Conservation (phyloP, 108 stramenopile genomes). For the Cylindrotheca closterium region DNA sequence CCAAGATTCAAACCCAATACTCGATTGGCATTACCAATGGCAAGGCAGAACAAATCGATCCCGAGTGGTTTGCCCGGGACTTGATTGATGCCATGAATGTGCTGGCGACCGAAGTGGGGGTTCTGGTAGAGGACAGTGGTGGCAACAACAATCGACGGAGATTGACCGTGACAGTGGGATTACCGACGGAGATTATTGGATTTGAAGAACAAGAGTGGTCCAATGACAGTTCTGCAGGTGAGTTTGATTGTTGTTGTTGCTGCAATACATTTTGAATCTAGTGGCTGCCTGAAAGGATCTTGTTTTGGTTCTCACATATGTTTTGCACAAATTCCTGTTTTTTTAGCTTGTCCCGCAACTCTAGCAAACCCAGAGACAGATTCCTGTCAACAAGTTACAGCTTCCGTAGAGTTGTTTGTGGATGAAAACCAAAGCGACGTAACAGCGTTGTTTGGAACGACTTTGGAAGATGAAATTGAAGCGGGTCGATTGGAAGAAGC, state of each 20-base stretch:
- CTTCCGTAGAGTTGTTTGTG: not conserved
- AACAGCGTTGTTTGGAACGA: conserved; percentile 8
- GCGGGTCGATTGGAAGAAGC: conserved; percentile 23
- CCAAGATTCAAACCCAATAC: no score
- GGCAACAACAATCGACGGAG: not conserved
- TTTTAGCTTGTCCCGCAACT: conserved; percentile 8
- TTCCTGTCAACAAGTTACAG: not conserved
- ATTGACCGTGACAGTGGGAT: not conserved
- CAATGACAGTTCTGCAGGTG: not conserved
- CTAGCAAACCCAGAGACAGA: not conserved
- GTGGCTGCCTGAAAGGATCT: not conserved
- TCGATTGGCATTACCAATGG: conserved; percentile 1
- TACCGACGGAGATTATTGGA: not conserved
- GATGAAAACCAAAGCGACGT: conserved; percentile 15
- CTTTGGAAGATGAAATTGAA: conserved; percentile 21
- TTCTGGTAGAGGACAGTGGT: not conserved
- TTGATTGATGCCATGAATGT: conserved; percentile 35
- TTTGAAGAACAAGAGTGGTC: not conserved
- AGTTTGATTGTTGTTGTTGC: no score
- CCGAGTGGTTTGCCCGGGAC: conserved; percentile 3
- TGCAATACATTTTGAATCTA: no score
- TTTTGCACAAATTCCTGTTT: no score
- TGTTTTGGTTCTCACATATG: no score
- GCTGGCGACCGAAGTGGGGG: conserved; percentile 14
- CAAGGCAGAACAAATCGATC: not conserved